Base-by-base conservation (phyloP, 441 rosid species). In the Iberis amara region DNA sequence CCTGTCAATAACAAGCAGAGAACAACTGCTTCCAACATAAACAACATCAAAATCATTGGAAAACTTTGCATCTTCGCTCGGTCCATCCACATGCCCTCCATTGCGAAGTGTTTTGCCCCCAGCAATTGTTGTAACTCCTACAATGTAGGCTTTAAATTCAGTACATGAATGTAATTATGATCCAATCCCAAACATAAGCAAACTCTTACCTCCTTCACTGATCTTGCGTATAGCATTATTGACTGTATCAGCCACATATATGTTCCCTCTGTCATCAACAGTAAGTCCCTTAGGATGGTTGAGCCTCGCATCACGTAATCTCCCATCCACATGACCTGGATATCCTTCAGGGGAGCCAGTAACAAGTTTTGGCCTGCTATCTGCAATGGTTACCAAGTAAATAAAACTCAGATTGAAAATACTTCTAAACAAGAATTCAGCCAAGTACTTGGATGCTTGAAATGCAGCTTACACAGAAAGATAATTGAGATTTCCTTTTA, bases 141-240 rank as follows among this genome's bases (percentile, higher is more conserved):
- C 69, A 73, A 12, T 31, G 36, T 14, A 35, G 4, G 8, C 14
- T 52, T 30, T 26, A 39, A 43, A 31, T 39, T 45, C 15, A 39
- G 31, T 26, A 21, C 41, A 46, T 4, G 26, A 35, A 48, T 49
- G 35, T 14, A 32, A 31, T 24, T 27, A 26, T 11, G 26, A 39
- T 32, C 33, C 7, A 47, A 6, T 15, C 33, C 23, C 32, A 51
- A 37, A 37, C 11, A 26, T 5, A 13, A 26, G 14, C 5, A 55
- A 32, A 7, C 23, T 52, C 56, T 41, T 71, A 86, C 97, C 97
- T 27, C 83, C 61, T 68, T 90, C 94, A 61, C 86, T 78, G 39
- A 90, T 90, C 79, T 86, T 90, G 68, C 97, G 72, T 55, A 90
- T 85, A 50, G 94, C 97, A 85, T 76, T 82, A 47, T 90, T 90